A percentile compares a stretch with the other conserved stretches of the same genome.
Conservation (phyloP, 2,329 filamentous ascomycete genomes). For the Rugonectria rugulosa region DNA sequence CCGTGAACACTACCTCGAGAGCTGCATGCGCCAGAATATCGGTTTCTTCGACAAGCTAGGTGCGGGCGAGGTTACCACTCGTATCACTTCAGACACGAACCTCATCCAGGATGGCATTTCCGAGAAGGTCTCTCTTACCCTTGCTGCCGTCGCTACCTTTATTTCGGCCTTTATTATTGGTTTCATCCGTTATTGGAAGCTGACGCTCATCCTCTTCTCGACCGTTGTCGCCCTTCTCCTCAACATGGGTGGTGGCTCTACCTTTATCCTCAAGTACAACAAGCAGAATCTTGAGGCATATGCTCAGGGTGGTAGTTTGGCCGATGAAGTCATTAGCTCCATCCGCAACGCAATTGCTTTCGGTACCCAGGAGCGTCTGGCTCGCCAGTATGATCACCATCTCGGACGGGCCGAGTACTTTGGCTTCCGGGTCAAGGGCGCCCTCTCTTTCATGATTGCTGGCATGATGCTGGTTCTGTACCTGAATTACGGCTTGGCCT, state of each 20-base stretch:
- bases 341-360: constrained; percentile 93
- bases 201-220: constrained; percentile 86
- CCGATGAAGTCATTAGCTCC: constrained; percentile 93
- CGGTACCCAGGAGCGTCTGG: constrained; percentile 91
- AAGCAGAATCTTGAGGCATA: constrained; percentile 81
- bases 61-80: constrained; percentile 90
- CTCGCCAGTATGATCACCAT: constrained; percentile 82
- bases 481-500: constrained; percentile 85
- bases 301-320: constrained; percentile 83
- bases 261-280: constrained; percentile 81
- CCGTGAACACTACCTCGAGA: constrained; percentile 82
- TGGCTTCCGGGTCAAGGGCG: constrained; percentile 78
- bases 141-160: constrained; percentile 82
- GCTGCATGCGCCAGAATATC: constrained; percentile 87
- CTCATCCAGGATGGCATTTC: constrained; percentile 93
- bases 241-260: constrained; percentile 76
- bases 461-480: constrained; percentile 86
- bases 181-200: constrained; percentile 91
- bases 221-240: constrained; percentile 82
- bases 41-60: constrained; percentile 93
- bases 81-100: constrained; percentile 94
- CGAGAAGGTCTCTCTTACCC: constrained; percentile 82
- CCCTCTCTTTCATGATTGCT: constrained; percentile 80
- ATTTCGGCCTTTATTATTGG: constrained; percentile 89
- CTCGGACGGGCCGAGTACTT: constrained; percentile 75